Evolutionary conservation across 192 early-diverging fungal species (phyloP).

Genomic region (Fimicolochytrium jonesii): DNA sequence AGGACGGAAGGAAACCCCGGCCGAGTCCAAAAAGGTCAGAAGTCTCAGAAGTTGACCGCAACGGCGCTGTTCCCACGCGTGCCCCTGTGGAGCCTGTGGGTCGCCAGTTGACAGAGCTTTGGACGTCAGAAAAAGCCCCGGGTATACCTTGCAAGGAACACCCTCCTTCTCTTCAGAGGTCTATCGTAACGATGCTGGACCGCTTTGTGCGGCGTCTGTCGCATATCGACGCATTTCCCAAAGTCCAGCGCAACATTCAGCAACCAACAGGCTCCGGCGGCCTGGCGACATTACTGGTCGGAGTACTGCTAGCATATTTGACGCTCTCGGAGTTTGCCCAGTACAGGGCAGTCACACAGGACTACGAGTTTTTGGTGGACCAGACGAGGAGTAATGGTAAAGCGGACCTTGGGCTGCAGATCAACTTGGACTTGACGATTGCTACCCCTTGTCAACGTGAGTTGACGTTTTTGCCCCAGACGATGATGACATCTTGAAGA

Average conservation of each 20-base stretch:
- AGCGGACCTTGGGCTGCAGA: slow-evolving; percentile 62
- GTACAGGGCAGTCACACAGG: slow-evolving; percentile 58
- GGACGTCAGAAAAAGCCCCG: too few species aligned
- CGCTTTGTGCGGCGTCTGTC: slow-evolving; percentile 14
- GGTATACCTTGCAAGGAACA: too few species aligned
- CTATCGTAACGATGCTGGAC: too few species aligned
- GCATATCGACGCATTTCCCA: slow-evolving; percentile 79
- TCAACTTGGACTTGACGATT: slow-evolving; percentile 83
- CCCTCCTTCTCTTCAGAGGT: too few species aligned
- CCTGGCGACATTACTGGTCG: slow-evolving; percentile 66
- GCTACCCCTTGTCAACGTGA: slow-evolving; percentile 76
- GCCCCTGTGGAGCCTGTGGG: too few species aligned
- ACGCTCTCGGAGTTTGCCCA: slow-evolving; percentile 64
- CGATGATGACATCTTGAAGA: too few species aligned
- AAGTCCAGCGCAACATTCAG: slow-evolving; percentile 78
- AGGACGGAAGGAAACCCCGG: too few species aligned
- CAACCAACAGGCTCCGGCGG: slow-evolving; percentile 66
- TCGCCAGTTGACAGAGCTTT: too few species aligned
- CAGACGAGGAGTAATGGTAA: slow-evolving; percentile 30
- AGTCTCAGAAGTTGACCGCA: too few species aligned
- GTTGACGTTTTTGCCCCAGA: too few species aligned
- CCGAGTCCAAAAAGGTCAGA: too few species aligned
- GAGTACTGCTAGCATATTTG: slow-evolving; percentile 63
- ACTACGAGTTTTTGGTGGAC: slow-evolving; percentile 82
- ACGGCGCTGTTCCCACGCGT: too few species aligned